Percentiles rank a stretch among this genome's conserved stretches.
Conservation (phyloP, 805 yeast genomes). For the Barnettozyma populi region DNA sequence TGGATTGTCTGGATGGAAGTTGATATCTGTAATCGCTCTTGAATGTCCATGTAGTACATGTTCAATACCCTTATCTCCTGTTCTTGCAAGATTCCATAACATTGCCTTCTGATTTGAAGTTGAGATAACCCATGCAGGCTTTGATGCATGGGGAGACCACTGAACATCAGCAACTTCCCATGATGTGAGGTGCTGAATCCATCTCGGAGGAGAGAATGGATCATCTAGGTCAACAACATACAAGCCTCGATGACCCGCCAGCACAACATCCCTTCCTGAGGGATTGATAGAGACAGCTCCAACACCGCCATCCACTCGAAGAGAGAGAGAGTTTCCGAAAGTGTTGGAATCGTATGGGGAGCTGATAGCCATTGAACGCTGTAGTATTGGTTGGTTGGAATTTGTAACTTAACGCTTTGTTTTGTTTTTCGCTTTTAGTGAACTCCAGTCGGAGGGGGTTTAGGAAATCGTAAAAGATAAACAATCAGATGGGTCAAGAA, state of each 20-base stretch:
- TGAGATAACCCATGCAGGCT: slow-evolving; percentile 88
- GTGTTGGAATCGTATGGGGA: slow-evolving; percentile 46
- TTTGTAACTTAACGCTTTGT: no score
- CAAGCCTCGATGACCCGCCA: slow-evolving; percentile 79
- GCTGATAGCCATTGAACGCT: slow-evolving; percentile 1
- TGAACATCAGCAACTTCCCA: slow-evolving; percentile 99
- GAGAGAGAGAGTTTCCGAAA: slow-evolving; percentile 74
- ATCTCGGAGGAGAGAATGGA: slow-evolving; percentile 91
- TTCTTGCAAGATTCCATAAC: slow-evolving; percentile 82
- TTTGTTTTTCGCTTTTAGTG: not conserved
- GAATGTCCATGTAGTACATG: slow-evolving; percentile 85
- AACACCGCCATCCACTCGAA: slow-evolving; percentile 86
- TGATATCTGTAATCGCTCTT: slow-evolving; percentile 92
- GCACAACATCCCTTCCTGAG: slow-evolving; percentile 85
- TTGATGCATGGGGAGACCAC: slow-evolving; percentile 89
- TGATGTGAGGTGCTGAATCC: slow-evolving; percentile 85
- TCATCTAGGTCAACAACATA: slow-evolving; percentile 91
- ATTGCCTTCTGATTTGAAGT: slow-evolving; percentile 94
- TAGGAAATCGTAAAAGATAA: no score
- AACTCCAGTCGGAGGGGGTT: no score
- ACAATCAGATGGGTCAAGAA: no score
- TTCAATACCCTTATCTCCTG: slow-evolving; percentile 69
- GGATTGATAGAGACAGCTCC: slow-evolving; percentile 90
- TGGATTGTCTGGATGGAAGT: slow-evolving; percentile 84
- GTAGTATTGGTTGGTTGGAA: not conserved